Evolutionary conservation across 2,329 filamentous ascomycete species (phyloP).

Genomic region (Meredithiella fracta): DNA sequence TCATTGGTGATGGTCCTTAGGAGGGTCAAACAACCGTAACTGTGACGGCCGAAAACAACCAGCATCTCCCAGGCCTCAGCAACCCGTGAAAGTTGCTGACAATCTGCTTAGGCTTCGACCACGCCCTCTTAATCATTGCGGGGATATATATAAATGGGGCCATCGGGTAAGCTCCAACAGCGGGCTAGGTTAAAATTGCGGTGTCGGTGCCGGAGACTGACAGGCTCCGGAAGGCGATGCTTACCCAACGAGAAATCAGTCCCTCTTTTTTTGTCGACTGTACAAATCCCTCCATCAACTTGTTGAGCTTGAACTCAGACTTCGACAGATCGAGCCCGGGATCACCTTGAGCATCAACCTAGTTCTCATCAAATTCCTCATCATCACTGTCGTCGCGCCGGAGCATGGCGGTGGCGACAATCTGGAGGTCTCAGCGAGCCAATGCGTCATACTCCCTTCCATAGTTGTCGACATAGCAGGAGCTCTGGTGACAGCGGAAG

Average conservation of each 20-base stretch:
- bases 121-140: slow-evolving; percentile 20
- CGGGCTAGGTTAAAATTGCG: slow-evolving; percentile 52
- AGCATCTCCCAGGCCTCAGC: slow-evolving; percentile 49
- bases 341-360: slow-evolving; percentile 16
- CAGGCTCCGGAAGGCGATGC: slow-evolving; percentile 48
- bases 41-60: slow-evolving; percentile 50
- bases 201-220: slow-evolving; percentile 50
- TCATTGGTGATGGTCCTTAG: slow-evolving; percentile 46
- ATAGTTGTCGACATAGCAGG: slow-evolving; percentile 1
- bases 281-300: slow-evolving; percentile 27
- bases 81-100: slow-evolving; percentile 48
- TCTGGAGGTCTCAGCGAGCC: slow-evolving; percentile 24
- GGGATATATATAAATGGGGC: slow-evolving; percentile 34
- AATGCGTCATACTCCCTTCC: slow-evolving; percentile 16
- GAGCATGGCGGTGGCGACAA: slow-evolving; percentile 26
- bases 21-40: slow-evolving; percentile 47
- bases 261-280: slow-evolving; percentile 35
- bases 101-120: slow-evolving; percentile 38
- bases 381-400: slow-evolving; percentile 17
- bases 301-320: slow-evolving; percentile 25
- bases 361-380: background rate
- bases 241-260: slow-evolving; percentile 35
- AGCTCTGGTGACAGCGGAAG: background rate
- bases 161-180: slow-evolving; percentile 41
- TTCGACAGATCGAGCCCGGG: slow-evolving; percentile 24